phyloP scores from a whole-genome alignment of 2,329 filamentous ascomycete species.

The Plectosphaerella cucumerina region DNA sequence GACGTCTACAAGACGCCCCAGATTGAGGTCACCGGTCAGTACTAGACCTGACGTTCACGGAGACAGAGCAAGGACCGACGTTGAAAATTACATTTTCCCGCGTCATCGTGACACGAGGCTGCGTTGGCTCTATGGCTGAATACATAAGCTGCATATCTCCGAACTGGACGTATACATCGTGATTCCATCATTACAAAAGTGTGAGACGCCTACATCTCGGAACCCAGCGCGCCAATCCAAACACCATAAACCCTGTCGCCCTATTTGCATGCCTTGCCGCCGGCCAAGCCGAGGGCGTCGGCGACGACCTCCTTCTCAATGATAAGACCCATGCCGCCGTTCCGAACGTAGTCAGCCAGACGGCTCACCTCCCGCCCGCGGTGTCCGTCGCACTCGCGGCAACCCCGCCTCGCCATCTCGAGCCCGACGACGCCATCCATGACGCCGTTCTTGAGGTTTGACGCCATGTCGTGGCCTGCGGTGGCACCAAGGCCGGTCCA shows the following conservation, averaged over 20 bases:
- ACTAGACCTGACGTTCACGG: conserved; percentile 6
- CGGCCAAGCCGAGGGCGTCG: neutral
- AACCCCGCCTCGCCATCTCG: conserved; percentile 26
- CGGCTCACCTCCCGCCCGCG: conserved; percentile 27
- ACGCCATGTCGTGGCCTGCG: conserved; percentile 12
- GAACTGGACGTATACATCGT: no score
- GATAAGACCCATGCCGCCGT: conserved; percentile 5
- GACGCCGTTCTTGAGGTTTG: conserved; percentile 17
- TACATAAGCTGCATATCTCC: no score
- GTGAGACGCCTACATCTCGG: no score
- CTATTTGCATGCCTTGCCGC: neutral
- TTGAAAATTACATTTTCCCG: no score
- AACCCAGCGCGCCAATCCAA: no score
- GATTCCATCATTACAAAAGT: no score
- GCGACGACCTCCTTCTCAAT: neutral
- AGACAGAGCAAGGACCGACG: neutral
- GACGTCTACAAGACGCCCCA: conserved; percentile 29
- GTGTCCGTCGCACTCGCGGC: conserved; percentile 26
- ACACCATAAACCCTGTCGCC: neutral
- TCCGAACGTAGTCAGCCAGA: conserved; percentile 17
- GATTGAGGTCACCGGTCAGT: conserved; percentile 24
- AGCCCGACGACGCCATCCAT: conserved; percentile 28
- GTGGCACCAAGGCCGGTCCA: conserved; percentile 35
- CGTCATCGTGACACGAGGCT: no score
- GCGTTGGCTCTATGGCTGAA: no score